phyloP scores from a whole-genome alignment of 495 filamentous ascomycete species.

The Chaetomium cochliodes region DNA sequence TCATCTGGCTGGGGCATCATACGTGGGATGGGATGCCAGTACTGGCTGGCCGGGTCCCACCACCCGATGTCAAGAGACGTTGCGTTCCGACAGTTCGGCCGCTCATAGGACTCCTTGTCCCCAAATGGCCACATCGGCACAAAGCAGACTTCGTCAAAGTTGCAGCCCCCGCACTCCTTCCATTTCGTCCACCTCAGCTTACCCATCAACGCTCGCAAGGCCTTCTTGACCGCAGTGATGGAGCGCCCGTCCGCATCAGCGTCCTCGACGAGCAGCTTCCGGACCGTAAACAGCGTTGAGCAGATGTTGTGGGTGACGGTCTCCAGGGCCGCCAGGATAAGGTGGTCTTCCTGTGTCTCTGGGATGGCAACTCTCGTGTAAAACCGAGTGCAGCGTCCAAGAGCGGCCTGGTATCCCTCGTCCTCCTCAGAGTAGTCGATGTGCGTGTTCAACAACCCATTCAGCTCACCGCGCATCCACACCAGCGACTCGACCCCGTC shows the following conservation, averaged over 20 bases:
- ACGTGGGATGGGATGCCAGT: constrained; percentile 3
- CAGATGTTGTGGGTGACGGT: constrained; percentile 53
- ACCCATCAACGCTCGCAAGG: constrained; percentile 44
- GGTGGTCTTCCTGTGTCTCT: constrained; percentile 37
- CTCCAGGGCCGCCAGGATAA: constrained; percentile 46
- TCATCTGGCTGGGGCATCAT: not conserved
- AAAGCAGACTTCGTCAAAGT: constrained; percentile 60
- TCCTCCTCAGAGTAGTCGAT: constrained; percentile 48
- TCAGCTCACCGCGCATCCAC: constrained; percentile 46
- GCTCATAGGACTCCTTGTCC: constrained; percentile 27
- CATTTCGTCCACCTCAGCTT: constrained; percentile 61
- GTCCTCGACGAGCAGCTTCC: constrained; percentile 29
- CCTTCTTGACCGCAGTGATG: constrained; percentile 6
- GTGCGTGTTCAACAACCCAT: constrained; percentile 48
- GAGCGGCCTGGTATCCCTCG: constrained; percentile 40
- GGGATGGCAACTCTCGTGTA: constrained; percentile 35
- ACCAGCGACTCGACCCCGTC: constrained; percentile 36
- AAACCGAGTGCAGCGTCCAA: constrained; percentile 51
- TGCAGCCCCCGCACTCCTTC: constrained; percentile 59
- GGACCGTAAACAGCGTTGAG: constrained; percentile 46
- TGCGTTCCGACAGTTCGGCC: constrained; percentile 26
- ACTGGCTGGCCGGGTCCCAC: not conserved
- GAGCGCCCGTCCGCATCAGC: constrained; percentile 17
- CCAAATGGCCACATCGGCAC: constrained; percentile 67
- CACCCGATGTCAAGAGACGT: constrained; percentile 9